Percentiles rank a stretch among this genome's conserved stretches.
Conservation (phyloP, 2,329 filamentous ascomycete species). For the Ophiostoma perfectum region DNA sequence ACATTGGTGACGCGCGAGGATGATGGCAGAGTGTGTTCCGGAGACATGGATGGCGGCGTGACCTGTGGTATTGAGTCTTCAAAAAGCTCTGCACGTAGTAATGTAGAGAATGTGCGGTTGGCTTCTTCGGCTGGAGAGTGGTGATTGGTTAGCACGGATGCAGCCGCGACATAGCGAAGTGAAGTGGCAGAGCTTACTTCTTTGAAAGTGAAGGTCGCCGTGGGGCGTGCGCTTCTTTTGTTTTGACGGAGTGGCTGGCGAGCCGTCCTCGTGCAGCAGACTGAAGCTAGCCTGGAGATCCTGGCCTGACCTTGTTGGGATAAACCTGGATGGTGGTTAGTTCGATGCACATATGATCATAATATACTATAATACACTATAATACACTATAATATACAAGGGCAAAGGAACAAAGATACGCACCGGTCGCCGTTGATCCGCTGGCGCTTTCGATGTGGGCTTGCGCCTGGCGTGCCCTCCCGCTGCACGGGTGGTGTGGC, state of each 20-base stretch:
- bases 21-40: constrained; percentile 49
- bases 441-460: constrained; percentile 55
- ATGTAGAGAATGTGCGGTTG: constrained; percentile 82
- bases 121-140: constrained; percentile 72
- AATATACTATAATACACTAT: no score
- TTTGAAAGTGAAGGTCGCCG: constrained; percentile 90
- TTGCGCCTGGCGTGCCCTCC: constrained; percentile 49
- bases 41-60: constrained; percentile 57
- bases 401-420: constrained; percentile 27
- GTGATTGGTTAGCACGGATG: not conserved
- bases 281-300: constrained; percentile 92
- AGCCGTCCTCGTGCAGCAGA: constrained; percentile 84
- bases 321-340: constrained; percentile 60
- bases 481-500: constrained; percentile 33
- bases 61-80: constrained; percentile 82
- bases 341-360: not conserved
- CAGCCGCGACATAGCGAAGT: no score
- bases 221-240: constrained; percentile 79
- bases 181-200: constrained; percentile 54
- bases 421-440: constrained; percentile 59
- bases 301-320: constrained; percentile 87
- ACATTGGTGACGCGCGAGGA: constrained; percentile 49
- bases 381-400: no score
- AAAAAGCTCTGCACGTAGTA: constrained; percentile 88
- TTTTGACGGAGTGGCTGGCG: constrained; percentile 83